Percentiles rank a stretch among this genome's conserved stretches.
phyloP scores from a whole-genome alignment of 768 basidiomycete genomes.

The Leccinum arenicola region DNA sequence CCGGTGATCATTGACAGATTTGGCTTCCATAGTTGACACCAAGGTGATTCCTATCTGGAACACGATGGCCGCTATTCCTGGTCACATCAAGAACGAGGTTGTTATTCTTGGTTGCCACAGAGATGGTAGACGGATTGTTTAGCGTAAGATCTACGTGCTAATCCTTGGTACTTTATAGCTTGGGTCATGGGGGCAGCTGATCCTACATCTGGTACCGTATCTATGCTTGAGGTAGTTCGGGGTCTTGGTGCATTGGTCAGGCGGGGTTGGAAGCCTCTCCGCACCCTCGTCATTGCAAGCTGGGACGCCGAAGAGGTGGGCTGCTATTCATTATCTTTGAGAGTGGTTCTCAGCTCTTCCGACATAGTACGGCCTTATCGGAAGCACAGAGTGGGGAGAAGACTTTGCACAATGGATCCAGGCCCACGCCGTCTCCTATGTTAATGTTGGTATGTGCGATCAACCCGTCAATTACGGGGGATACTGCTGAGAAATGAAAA shows the following conservation, averaged over 20 bases:
- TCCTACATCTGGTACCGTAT: conserved; percentile 54
- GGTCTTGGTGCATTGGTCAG: conserved; percentile 48
- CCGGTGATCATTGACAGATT: not conserved
- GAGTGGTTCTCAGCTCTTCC: not conserved
- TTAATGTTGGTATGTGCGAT: conserved; percentile 62
- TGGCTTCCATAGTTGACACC: conserved; percentile 52
- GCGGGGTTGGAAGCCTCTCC: conserved; percentile 61
- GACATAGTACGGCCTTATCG: conserved; percentile 63
- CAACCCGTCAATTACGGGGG: not conserved
- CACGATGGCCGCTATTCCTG: conserved; percentile 78
- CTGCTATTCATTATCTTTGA: not conserved
- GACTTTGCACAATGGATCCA: conserved; percentile 84
- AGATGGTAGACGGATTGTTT: conserved; percentile 54
- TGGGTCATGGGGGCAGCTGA: conserved; percentile 51
- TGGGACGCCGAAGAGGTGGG: conserved; percentile 75
- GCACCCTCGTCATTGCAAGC: conserved; percentile 70
- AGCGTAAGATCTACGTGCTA: not conserved
- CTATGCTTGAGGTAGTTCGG: conserved; percentile 52
- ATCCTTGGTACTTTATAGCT: conserved; percentile 17
- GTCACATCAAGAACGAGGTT: conserved; percentile 78
- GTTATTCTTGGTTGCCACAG: conserved; percentile 85
- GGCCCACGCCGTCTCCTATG: conserved; percentile 77
- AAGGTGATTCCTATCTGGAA: conserved; percentile 92
- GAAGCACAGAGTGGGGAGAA: conserved; percentile 92
- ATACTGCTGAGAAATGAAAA: conserved; percentile 2